These are phyloP conservation scores for Podila verticillata DNA, from an alignment of 192 early-diverging fungal genomes.

Conservation along the genomic window DNA sequence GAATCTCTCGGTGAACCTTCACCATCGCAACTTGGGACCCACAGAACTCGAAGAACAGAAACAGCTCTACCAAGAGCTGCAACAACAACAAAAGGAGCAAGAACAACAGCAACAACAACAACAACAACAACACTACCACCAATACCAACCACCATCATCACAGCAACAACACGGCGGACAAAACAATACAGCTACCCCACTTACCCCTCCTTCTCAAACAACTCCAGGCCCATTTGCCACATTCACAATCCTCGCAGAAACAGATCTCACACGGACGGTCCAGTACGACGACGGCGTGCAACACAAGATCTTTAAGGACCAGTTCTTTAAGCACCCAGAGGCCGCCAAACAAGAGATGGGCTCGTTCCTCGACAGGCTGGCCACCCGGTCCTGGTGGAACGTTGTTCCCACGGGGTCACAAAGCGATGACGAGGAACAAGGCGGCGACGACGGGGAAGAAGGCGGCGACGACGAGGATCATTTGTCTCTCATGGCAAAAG, in stretches of 20 bases:
- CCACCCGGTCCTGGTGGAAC: conserved; percentile 13
- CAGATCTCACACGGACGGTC: conserved; percentile 3
- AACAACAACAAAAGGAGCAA: neutral
- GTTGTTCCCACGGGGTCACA: neutral
- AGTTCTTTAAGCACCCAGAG: conserved; percentile 15
- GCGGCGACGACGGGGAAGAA: neutral
- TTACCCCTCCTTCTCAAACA: too few species aligned
- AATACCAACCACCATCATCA: neutral
- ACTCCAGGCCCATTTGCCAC: too few species aligned
- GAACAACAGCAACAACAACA: neutral
- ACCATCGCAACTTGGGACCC: neutral
- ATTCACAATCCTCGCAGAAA: conserved; percentile 2
- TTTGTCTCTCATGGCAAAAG: neutral
- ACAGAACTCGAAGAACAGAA: neutral
- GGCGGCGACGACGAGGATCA: neutral
- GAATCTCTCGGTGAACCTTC: conserved; percentile 16
- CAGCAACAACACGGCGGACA: neutral
- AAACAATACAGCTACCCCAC: neutral
- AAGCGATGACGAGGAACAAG: neutral
- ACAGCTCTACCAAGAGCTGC: neutral
- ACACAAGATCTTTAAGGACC: conserved; percentile 27
- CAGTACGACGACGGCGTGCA: conserved; percentile 21
- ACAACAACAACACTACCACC: neutral
- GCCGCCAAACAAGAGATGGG: conserved; percentile 32
- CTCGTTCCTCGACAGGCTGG: conserved; percentile 32